Evolutionary conservation across 148 eudicot species (phyloP).

Genomic region (Nepenthes gracilis): DNA sequence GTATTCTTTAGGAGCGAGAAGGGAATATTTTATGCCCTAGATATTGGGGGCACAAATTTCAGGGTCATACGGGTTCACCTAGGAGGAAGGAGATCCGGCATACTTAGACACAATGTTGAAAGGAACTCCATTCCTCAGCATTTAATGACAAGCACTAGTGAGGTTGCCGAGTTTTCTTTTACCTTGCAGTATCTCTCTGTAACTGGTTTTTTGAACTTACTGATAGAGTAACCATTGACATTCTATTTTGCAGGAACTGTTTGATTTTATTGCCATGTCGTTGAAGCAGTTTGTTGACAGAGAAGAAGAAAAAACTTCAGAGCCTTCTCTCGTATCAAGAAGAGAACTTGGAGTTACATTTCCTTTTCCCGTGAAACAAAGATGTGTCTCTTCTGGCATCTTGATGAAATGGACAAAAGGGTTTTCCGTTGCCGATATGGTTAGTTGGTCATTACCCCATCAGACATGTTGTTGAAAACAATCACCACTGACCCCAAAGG

Average conservation of each 20-base stretch:
- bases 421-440: slow-evolving; percentile 73
- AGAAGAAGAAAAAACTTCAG: slow-evolving; percentile 28
- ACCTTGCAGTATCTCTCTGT: slow-evolving; percentile 4
- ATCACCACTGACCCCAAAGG: no score
- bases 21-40: slow-evolving; percentile 76
- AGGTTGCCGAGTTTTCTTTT: slow-evolving; percentile 36
- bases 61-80: slow-evolving; percentile 75
- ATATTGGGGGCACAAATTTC: slow-evolving; percentile 86
- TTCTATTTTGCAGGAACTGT: slow-evolving; percentile 52
- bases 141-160: slow-evolving; percentile 67
- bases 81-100: slow-evolving; percentile 45
- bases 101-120: slow-evolving; percentile 37
- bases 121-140: slow-evolving; percentile 63
- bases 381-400: slow-evolving; percentile 57
- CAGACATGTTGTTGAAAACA: no score
- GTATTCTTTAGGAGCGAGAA: slow-evolving; percentile 54
- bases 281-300: slow-evolving; percentile 55
- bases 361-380: slow-evolving; percentile 87
- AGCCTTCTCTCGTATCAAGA: slow-evolving; percentile 21
- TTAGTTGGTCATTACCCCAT: slow-evolving; percentile 18
- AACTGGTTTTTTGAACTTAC: not conserved
- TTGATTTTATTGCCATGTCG: slow-evolving; percentile 66
- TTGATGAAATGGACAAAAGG: slow-evolving; percentile 88
- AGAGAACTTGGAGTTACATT: slow-evolving; percentile 85
- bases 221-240: not conserved